Evolutionary conservation across 1,284 basidiomycete species (phyloP).

Genomic region (Tilletia walkeri): DNA sequence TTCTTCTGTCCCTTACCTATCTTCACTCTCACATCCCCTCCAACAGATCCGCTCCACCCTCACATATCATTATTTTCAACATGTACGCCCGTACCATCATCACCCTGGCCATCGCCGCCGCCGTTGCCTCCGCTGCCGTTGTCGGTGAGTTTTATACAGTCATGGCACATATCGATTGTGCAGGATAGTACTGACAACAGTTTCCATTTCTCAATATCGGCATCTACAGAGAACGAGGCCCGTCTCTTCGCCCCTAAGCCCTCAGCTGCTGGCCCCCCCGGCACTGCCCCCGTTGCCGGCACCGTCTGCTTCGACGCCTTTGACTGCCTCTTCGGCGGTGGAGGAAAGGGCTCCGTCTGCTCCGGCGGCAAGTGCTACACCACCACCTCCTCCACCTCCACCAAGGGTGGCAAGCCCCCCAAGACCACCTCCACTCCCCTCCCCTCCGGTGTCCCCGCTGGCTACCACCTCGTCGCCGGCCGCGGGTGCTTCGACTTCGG

Average conservation of each 20-base stretch:
- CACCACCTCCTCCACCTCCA: slow-evolving; percentile 1
- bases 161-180: background rate
- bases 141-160: slow-evolving; percentile 1
- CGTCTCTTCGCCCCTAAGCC: slow-evolving; percentile 4
- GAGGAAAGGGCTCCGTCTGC: slow-evolving; percentile 6
- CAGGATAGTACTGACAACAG: background rate
- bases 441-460: slow-evolving; percentile 14
- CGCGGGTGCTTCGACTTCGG: background rate
- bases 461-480: slow-evolving; percentile 14
- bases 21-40: background rate
- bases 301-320: slow-evolving; percentile 16
- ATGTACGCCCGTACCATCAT: slow-evolving; percentile 1
- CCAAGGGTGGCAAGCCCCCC: background rate
- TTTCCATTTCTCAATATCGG: background rate
- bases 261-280: slow-evolving; percentile 1
- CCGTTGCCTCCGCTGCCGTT: background rate
- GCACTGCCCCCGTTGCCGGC: slow-evolving; percentile 13
- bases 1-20: background rate
- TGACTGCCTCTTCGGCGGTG: slow-evolving; percentile 13
- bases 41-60: background rate
- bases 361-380: slow-evolving; percentile 16
- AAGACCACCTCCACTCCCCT: slow-evolving; percentile 4
- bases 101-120: background rate
- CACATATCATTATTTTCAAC: background rate
- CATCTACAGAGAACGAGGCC: slow-evolving; percentile 6